A percentile compares a stretch with the other conserved stretches of the same genome.
Evolutionary conservation across 345 rosid species (phyloP).

Genomic region (Hypericum perforatum): DNA sequence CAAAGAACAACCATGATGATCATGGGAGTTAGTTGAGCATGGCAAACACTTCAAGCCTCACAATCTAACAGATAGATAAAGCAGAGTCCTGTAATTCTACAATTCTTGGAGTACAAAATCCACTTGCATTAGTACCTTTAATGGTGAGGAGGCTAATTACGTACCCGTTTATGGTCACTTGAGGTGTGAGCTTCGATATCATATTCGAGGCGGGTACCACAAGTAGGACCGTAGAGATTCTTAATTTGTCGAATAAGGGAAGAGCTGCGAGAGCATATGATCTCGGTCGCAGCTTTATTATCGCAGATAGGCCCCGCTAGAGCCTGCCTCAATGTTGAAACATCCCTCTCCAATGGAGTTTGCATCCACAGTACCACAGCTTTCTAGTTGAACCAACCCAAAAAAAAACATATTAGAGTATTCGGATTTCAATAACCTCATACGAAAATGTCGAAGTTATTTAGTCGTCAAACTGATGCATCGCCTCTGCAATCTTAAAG

Average conservation of each 20-base stretch:
- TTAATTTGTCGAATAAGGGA: conserved; percentile 48
- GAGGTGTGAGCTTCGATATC: conserved; percentile 41
- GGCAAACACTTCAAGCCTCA: no score
- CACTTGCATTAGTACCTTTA: no score
- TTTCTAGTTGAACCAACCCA: conserved; percentile 22
- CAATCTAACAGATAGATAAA: no score
- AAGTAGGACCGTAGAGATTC: conserved; percentile 30
- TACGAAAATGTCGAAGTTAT: not conserved
- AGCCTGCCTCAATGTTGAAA: conserved; percentile 29
- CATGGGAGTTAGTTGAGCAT: conserved; percentile 8
- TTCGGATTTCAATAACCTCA: not conserved
- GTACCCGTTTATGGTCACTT: conserved; percentile 43
- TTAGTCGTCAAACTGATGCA: not conserved
- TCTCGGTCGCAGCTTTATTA: conserved; percentile 35
- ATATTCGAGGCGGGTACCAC: conserved; percentile 26
- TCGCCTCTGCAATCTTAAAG: no score
- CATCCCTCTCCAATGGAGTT: conserved; percentile 40
- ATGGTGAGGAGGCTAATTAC: not conserved
- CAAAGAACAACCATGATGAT: not conserved
- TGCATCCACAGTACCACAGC: conserved; percentile 52
- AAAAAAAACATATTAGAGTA: not conserved
- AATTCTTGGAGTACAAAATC: no score
- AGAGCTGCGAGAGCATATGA: conserved; percentile 43
- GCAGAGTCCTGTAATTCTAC: no score
- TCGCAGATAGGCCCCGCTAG: conserved; percentile 39